Evolutionary conservation across 805 yeast species (phyloP), one percentile per base, ranked within the genome.

Genomic region (Teunomyces cretensis): DNA sequence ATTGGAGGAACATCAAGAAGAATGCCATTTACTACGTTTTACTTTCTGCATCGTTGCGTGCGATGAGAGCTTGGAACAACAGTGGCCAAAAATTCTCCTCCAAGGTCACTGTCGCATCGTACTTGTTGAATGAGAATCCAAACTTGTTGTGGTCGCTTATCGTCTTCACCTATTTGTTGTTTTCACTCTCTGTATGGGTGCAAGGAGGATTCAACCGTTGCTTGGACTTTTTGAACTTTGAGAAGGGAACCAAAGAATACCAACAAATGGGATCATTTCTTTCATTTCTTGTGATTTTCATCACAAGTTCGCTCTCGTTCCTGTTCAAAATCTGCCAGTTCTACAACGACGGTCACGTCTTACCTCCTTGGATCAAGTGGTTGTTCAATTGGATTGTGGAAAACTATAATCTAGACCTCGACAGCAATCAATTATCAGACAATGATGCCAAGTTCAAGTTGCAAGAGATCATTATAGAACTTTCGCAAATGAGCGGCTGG

Each of bases 41-140:
- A 15, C 36, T 67, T 16, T 48, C 72, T 4, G 16, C 65, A 0
- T 61, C 79, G 2, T 48, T 84, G 8, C 74, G 97, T 45, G 7
- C 84, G 0, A 60, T 90, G 16, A 75, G 94, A 45, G 84, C 88
- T 1, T 94, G 97, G 96, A 87, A 85, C 57, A 85, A 84, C 52
- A 81, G 92, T 42, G 98, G 98, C 1, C 97, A 91, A 57, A 94
- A 94, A 52, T 83, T 76, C 35, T 73, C 78, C 12, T 74, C 65
- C 6, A 47, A 54, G 6, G 40, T 33, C 14, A 64, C 70, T 2
- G 43, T 85, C 4, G 70, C 80, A 0, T 59, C 73, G 1, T 67
- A 67, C 33, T 57, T 90, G 2, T 51, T 61, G 19, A 14, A 14
- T 7, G 50, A 54, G 0, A 48, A 67, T 47, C 42, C 65, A 1